phyloP scores from a whole-genome alignment of 2,329 filamentous ascomycete genomes.

The Cyphellophora europaea region DNA sequence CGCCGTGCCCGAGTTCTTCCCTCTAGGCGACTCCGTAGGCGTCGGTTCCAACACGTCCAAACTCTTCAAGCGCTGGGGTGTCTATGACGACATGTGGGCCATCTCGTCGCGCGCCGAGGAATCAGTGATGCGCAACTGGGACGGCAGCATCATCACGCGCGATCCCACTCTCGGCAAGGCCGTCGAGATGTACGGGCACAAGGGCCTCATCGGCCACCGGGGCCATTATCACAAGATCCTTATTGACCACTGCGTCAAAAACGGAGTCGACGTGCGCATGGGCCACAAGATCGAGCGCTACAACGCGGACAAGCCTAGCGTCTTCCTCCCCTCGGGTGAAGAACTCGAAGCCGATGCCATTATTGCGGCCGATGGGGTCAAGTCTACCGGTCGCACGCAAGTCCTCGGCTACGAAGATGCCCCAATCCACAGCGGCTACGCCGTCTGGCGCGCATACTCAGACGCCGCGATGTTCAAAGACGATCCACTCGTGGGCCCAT shows the following conservation, averaged over 20 bases:
- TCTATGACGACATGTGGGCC: conserved; percentile 19
- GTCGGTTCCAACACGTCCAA: conserved; percentile 17
- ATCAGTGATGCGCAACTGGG: conserved; percentile 18
- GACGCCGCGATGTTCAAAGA: conserved; percentile 20
- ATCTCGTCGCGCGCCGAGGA: conserved; percentile 16
- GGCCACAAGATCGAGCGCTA: conserved; percentile 22
- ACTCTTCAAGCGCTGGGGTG: conserved; percentile 22
- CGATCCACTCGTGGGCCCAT: conserved; percentile 4
- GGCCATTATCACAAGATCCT: conserved; percentile 25
- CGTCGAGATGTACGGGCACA: conserved; percentile 4
- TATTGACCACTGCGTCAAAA: conserved; percentile 19
- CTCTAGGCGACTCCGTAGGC: conserved; percentile 38
- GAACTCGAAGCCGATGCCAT: conserved; percentile 1
- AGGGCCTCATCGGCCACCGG: conserved; percentile 23
- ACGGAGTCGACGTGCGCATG: conserved; percentile 21
- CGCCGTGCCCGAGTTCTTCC: conserved; percentile 32
- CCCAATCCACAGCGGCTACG: conserved; percentile 23
- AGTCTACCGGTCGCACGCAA: conserved; percentile 3
- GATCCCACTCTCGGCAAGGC: conserved; percentile 9
- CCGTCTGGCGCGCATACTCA: conserved; percentile 18
- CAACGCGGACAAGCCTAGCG: conserved; percentile 21
- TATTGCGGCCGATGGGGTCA: conserved; percentile 6
- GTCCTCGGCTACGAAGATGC: conserved; percentile 30
- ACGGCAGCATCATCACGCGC: conserved; percentile 17
- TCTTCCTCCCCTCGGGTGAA: conserved; percentile 15